Conservation (phyloP, 805 yeast genomes). For the Sungouiozyma intestinalis region DNA sequence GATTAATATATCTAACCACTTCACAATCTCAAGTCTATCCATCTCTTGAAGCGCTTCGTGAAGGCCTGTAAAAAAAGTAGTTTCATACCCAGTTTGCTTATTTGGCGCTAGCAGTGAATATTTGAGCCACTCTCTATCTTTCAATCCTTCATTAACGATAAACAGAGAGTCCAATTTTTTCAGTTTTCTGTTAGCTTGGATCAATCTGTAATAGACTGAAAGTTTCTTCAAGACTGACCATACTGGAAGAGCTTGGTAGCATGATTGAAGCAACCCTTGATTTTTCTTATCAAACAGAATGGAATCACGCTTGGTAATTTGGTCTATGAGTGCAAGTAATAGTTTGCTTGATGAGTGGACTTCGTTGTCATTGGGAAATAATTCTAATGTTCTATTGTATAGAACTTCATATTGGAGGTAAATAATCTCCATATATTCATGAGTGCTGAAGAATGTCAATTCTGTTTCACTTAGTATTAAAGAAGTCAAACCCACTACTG, state of each 20-base stretch:
- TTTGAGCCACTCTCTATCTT: conserved; percentile 48
- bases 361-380: conserved; percentile 16
- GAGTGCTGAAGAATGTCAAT: conserved; percentile 38
- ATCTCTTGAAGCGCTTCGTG: conserved; percentile 41
- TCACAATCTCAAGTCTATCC: conserved; percentile 35
- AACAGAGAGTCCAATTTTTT: conserved; percentile 48
- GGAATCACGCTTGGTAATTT: conserved; percentile 20
- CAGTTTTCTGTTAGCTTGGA: conserved; percentile 42
- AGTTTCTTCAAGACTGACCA: conserved; percentile 52
- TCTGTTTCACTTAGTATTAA: conserved; percentile 49
- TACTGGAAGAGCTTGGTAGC: conserved; percentile 69
- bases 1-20: conserved; percentile 37
- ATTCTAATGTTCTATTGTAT: conserved; percentile 12
- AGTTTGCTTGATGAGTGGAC: conserved; percentile 6
- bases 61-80: conserved; percentile 49
- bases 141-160: conserved; percentile 36
- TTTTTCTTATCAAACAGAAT: conserved; percentile 39
- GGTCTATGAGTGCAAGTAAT: conserved; percentile 5
- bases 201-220: conserved; percentile 45
- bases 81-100: conserved; percentile 38
- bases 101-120: conserved; percentile 57
- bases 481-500: conserved; percentile 46
- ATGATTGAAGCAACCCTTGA: conserved; percentile 37
- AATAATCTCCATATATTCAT: conserved; percentile 39
- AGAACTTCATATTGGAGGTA: conserved; percentile 26